These are phyloP conservation scores for Verbascum thapsus DNA, from an alignment of 257 asterid species.

Conservation along the genomic window DNA sequence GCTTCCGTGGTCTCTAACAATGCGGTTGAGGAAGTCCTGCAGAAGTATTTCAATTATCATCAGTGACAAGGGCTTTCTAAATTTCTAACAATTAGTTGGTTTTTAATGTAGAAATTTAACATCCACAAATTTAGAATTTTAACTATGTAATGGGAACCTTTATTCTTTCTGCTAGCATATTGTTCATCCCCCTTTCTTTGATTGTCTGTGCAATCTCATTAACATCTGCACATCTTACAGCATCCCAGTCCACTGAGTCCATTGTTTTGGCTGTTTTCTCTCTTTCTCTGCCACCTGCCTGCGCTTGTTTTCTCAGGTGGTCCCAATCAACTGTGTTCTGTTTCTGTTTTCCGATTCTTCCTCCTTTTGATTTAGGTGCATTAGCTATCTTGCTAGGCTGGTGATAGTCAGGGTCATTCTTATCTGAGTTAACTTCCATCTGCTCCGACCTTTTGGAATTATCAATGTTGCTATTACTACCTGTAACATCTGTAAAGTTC, in stretches of 20 bases:
- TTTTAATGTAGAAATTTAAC: slow-evolving; percentile 2
- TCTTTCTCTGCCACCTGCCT: slow-evolving; percentile 45
- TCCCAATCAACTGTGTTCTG: slow-evolving; percentile 69
- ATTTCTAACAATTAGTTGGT: slow-evolving; percentile 14
- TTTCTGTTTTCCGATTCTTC: slow-evolving; percentile 55
- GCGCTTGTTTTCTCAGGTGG: slow-evolving; percentile 57
- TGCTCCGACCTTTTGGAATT: slow-evolving; percentile 42
- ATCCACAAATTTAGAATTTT: slow-evolving; percentile 13
- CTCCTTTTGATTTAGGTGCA: slow-evolving; percentile 49
- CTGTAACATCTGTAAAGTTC: slow-evolving; percentile 44
- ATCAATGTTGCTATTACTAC: slow-evolving; percentile 42
- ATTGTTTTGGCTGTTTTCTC: slow-evolving; percentile 54
- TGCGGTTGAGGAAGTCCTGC: slow-evolving; percentile 86
- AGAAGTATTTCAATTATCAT: slow-evolving; percentile 32
- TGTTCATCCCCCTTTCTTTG: slow-evolving; percentile 97
- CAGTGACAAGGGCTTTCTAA: slow-evolving; percentile 26
- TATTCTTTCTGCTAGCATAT: slow-evolving; percentile 87
- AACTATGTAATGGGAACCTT: slow-evolving; percentile 47
- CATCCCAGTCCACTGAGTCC: slow-evolving; percentile 98
- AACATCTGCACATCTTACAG: slow-evolving; percentile 80
- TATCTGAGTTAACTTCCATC: slow-evolving; percentile 50
- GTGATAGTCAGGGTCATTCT: slow-evolving; percentile 26
- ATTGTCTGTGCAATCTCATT: slow-evolving; percentile 77
- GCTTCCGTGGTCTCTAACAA: slow-evolving; percentile 86
- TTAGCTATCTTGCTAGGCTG: slow-evolving; percentile 37